Conservation (phyloP, 306 rosid species). For the Castanea sativa region DNA sequence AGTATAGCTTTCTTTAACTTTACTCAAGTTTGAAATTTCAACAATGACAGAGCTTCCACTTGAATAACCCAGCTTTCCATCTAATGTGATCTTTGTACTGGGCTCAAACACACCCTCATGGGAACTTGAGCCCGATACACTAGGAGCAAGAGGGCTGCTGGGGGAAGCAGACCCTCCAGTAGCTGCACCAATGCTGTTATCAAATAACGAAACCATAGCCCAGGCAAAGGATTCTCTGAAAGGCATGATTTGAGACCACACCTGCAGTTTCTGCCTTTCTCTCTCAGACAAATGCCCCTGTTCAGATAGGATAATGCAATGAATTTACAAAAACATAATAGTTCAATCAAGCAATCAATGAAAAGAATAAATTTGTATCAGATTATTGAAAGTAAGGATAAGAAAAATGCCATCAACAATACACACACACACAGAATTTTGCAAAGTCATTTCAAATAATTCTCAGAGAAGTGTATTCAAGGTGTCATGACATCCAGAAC, state of each 20-base stretch:
- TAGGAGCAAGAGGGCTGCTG: conserved; percentile 98
- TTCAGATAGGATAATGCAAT: conserved; percentile 20
- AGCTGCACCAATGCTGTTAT: conserved; percentile 87
- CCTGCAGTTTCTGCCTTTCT: conserved; percentile 98
- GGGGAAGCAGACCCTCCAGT: conserved; percentile 99
- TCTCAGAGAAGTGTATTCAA: neutral
- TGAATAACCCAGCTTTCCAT: conserved; percentile 83
- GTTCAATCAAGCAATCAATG: neutral
- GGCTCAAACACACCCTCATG: conserved; percentile 98
- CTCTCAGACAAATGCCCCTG: conserved; percentile 94
- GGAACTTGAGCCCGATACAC: conserved; percentile 79
- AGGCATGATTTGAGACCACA: conserved; percentile 99
- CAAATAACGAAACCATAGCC: conserved; percentile 95
- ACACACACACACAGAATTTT: neutral
- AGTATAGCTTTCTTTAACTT: conserved; percentile 92
- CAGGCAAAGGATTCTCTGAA: conserved; percentile 97
- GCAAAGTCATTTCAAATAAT: neutral
- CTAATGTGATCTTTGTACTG: conserved; percentile 75
- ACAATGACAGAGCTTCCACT: conserved; percentile 87
- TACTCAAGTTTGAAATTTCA: conserved; percentile 83
- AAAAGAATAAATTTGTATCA: neutral
- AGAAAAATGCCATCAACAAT: neutral
- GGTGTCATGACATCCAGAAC: neutral
- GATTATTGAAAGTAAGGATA: neutral
- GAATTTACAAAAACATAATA: neutral